A percentile compares a stretch with the other conserved stretches of the same genome.
These are phyloP conservation scores for Myrica gale DNA, from an alignment of 306 rosid genomes.

Conservation along the genomic window DNA sequence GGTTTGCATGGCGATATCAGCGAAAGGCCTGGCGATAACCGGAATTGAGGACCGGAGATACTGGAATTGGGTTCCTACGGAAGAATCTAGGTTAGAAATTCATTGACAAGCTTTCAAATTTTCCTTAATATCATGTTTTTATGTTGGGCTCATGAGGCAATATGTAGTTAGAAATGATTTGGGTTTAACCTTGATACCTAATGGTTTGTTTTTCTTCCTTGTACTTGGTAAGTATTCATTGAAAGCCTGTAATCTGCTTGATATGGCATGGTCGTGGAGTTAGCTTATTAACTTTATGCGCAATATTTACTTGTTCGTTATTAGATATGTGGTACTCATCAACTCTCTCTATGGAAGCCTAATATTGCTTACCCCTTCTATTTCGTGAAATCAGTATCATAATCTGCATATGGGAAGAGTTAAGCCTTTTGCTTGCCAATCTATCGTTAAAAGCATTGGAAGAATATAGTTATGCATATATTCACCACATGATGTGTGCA, in stretches of 20 bases:
- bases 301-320: background rate
- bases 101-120: background rate
- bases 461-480: background rate
- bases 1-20: conserved; percentile 66
- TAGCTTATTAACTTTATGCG: background rate
- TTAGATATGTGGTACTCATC: background rate
- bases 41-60: conserved; percentile 81
- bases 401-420: background rate
- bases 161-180: too few relatives aligned
- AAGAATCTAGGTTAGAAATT: conserved; percentile 72
- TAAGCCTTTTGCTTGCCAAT: background rate
- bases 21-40: conserved; percentile 73
- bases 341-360: background rate
- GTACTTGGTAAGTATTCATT: background rate
- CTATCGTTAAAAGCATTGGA: background rate
- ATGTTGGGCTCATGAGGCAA: too few relatives aligned
- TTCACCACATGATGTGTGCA: background rate
- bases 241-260: background rate
- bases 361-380: background rate
- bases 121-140: too few relatives aligned
- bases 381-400: background rate
- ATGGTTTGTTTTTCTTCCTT: background rate
- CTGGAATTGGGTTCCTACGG: conserved; percentile 94
- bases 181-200: background rate
- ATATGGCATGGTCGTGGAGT: background rate